Base-by-base conservation (phyloP, 176 grass and related monocot species). In the Elymus sibiricus region DNA sequence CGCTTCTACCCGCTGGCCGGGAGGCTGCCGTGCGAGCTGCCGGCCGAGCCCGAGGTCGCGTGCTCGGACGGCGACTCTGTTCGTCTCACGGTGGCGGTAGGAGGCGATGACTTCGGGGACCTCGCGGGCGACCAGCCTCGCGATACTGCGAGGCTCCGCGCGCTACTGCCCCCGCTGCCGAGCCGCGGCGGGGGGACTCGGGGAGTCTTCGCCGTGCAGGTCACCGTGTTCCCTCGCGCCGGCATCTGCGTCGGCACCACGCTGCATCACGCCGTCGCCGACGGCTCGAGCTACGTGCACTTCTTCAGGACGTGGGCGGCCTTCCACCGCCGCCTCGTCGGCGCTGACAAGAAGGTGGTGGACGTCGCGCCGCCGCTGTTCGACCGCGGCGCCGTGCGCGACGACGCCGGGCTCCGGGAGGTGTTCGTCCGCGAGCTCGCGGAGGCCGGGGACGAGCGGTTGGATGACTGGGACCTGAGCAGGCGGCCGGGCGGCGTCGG, bases 201-300 rank as follows among this genome's bases (percentile, higher is more conserved):
- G 46, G 88, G 35, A 25, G 62, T 98, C 0, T 27, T 88, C 12
- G 91, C 93, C 22, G 21, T 95, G 6, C 95, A 98, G 81, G 79
- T 93, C 37, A 98, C 85, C 9, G 81, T 98, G 68, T 98, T 98
- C 64, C 93, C 93, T 0, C 34, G 74, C 7, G 89, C 87, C 12
- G 91, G 91, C n/a, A 32, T 98, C 0, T 76, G 82, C 59, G 3
- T 94, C 19, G 93, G 93, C 56, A 80, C 94, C 21, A 77, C 93
- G 74, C 81, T 98, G 76, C 95, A 95, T 74, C 95, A 98, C 77
- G 95, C 91, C 40, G 88, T 86, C 21, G 94, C 93, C 28, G 93
- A 98, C 82, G 93, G 94, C 70, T 90, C 93, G 35, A 98, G 95
- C 83, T 95, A 88, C 85, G 89, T 83, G 76, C 93, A 98, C 44